Conservation (phyloP, 768 basidiomycete genomes). For the Hygrophorus pudorinus region DNA sequence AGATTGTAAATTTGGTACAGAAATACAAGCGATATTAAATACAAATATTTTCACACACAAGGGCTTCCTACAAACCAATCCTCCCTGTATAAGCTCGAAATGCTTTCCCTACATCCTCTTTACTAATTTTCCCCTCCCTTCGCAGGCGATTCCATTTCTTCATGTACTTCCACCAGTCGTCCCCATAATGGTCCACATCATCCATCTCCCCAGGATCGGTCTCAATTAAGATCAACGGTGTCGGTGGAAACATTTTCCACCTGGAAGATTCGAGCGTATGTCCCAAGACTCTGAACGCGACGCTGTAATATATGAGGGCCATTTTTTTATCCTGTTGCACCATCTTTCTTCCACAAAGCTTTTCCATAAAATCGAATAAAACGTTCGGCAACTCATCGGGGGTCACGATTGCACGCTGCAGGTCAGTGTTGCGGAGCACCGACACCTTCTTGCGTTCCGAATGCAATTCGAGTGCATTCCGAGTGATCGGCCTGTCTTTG, state of each 20-base stretch:
- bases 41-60: too few relatives aligned
- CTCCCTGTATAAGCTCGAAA: too few relatives aligned
- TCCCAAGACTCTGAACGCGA: background rate
- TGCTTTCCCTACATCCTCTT: background rate
- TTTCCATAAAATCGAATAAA: slow-evolving; percentile 20
- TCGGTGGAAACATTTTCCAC: slow-evolving; percentile 17
- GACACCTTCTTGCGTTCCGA: slow-evolving; percentile 15
- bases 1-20: background rate
- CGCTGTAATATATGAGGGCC: background rate
- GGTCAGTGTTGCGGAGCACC: slow-evolving; percentile 18
- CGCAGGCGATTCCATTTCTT: slow-evolving; percentile 18
- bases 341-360: slow-evolving; percentile 17
- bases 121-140: slow-evolving; percentile 11
- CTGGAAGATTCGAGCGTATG: too few relatives aligned
- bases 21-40: too few relatives aligned
- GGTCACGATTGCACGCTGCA: slow-evolving; percentile 13
- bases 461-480: slow-evolving; percentile 9
- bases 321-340: background rate
- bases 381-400: slow-evolving; percentile 2
- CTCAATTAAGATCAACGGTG: slow-evolving; percentile 15
- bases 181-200: slow-evolving; percentile 7
- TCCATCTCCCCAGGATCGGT: slow-evolving; percentile 18
- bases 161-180: slow-evolving; percentile 17
- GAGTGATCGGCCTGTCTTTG: slow-evolving; percentile 10
- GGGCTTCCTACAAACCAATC: too few relatives aligned